Evolutionary conservation across 2,329 filamentous ascomycete species (phyloP), one percentile per base, ranked within the genome.

Genomic region (Epichloe coenophiala): DNA sequence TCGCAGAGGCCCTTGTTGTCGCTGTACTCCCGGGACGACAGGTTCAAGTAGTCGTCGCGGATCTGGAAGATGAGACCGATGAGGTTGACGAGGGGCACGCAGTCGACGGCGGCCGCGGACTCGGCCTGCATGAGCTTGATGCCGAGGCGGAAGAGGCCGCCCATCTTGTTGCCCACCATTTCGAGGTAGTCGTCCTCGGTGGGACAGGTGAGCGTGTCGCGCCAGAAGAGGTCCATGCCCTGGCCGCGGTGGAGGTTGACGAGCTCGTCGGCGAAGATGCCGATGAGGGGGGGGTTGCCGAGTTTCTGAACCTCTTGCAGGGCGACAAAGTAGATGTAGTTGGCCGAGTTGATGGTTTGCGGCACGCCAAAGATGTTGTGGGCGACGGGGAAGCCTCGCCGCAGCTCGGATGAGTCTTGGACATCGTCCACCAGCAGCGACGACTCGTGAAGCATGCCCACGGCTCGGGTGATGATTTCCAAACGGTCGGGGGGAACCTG

Each of bases 1-100:
- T 97, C 91, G 67, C 88, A 95, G 58, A 95, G 78, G 47, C 91
- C 93, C 71, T 97, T 97, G 67, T 95, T 91, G 56, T 84, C 74
- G 38, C 82, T 83, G 72, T 96, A 96, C 61, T 82, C 75, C n/a
- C 70, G 71, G 17, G 75, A 79, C 33, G 76, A 78, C 42, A 98
- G 80, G 65, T 97, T 97, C 66, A 89, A 81, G 71, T 95, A 95
- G 75, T 98, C 93, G 71, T 91, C 87, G 59, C 86, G 80, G 68
- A 95, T 93, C 68, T 95, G 88, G 74, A 89, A 95, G 65, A 93
- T 81, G 51, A 93, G 79, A 35, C 88, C 88, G 52, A 94, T 80
- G 35, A 88, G 73, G 66, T 89, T 94, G 61, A 94, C 87, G 17
- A 98, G 80, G 17, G 88, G 84, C 36, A 88, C 79, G 68, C 86